Evolutionary conservation across 2,329 filamentous ascomycete species (phyloP), one percentile per base, ranked within the genome.

Genomic region (Pseudopyricularia javanii): DNA sequence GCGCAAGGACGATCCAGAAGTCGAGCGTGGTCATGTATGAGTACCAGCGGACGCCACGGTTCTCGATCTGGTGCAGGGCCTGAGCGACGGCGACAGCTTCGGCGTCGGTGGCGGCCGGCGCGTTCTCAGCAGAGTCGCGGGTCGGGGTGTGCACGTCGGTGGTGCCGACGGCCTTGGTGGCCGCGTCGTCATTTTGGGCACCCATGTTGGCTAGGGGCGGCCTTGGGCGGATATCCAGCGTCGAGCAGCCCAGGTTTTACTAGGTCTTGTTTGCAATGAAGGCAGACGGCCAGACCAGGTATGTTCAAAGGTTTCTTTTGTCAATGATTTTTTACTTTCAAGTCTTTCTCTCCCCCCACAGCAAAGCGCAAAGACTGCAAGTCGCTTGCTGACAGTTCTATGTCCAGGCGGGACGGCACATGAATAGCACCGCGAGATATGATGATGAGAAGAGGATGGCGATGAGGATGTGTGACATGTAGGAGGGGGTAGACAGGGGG

Each of bases 1-100:
- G 71, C 49, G 81, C 55, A 60, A 97, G 74, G 45, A 95, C 82
- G 59, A 88, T 72, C 80, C 89, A 97, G 66, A 98, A 97, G 65
- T 96, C 88, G 62, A 76, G 76, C 11, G 91, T 95, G 60, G 76
- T 78, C 57, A 97, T 74, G 70, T 93, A 97, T 45, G 85, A 76
- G 69, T 79, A 85, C 81, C 81, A 85, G 58, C 69, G 71, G 47
- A 73, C 71, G 30, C 74, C 73, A 59, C 68, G 70, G 53, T 70
- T 68, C 66, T 84, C 76, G 59, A 85, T 69, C 40, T 72, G 68
- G 54, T 76, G 70, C 49, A 84, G 71, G 34, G 75, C 80, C 57
- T 71, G 71, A 45, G 65, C 66, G 47, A 79, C 72, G 53, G 68
- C 69, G n/a, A n/a, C n/a, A n/a, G n/a, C n/a, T n/a, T n/a, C 37